Base-by-base conservation (phyloP, 257 asterid genomes). In the Solanum rostratum region DNA sequence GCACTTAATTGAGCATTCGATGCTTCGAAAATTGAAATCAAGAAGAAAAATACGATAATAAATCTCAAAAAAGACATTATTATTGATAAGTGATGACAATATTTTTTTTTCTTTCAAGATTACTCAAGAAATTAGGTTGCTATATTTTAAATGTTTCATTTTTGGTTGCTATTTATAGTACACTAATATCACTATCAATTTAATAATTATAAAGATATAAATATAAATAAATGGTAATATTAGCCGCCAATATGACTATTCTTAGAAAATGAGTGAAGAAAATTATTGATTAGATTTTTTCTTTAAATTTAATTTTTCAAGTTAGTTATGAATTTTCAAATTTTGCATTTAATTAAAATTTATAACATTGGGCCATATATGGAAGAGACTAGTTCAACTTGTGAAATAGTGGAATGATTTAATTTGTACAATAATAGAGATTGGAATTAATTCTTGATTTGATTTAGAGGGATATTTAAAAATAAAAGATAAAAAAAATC, bases 1-100 rank as follows among this genome's bases (percentile, higher is more conserved):
- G 88, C 27, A 41, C 65, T 89, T 74, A 89, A 49, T 24, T 89
- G 90, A 27, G 87, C 89, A 19, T 70, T 80, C 30, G 66, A 68
- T 15, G 62, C 27, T 24, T 6, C 59, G 9, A 81, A n/a, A 45
- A 62, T 49, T 13, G 66, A 33, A 78, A 70, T 39, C 59, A 80
- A 80, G 53, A 81, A 80, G 27, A 81, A 20, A 41, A 57, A 0
- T 33, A 4, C 3, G 30, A 24, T 43, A 16, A 80, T 14, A 24
- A 85, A 55, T 43, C 22, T 43, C 29, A 81, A 53, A 29, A 43
- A 22, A 66, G 82, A 16, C 87, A 85, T 85, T 6, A 20, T 65
- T 12, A 18, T 39, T 69, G 76, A 66, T n/a, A n/a, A n/a, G 24
- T 66, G 50, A 68, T 39, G 63, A 27, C 45, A 49, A 27, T 76